Evolutionary conservation across 805 yeast genomes (phyloP).

Genomic region (Candida krabiensis): DNA sequence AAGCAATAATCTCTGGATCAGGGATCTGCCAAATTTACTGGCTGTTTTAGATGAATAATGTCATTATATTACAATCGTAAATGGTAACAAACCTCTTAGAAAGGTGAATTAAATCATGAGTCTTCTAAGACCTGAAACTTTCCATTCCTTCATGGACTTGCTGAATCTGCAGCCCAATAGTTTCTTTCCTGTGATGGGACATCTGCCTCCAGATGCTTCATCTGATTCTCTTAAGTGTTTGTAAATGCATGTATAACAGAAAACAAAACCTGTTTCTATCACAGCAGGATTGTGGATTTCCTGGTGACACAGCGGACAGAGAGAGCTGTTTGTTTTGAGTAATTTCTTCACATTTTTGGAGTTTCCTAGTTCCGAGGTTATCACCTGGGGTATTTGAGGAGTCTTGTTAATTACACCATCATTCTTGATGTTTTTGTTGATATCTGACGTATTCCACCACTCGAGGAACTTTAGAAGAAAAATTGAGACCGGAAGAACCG

Average conservation of each 20-base stretch:
- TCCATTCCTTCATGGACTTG: conserved; percentile 60
- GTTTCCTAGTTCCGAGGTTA: conserved; percentile 13
- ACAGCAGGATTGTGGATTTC: conserved; percentile 76
- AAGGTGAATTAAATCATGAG: conserved; percentile 59
- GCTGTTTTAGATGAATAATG: too few relatives aligned
- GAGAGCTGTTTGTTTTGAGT: conserved; percentile 29
- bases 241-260: conserved; percentile 85
- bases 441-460: conserved; percentile 87
- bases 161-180: conserved; percentile 72
- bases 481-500: conserved; percentile 77
- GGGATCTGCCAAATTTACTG: too few relatives aligned
- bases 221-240: conserved; percentile 53
- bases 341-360: conserved; percentile 14
- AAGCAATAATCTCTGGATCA: conserved; percentile 1
- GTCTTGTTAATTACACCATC: conserved; percentile 32
- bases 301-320: conserved; percentile 71
- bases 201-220: conserved; percentile 58
- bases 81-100: too few relatives aligned
- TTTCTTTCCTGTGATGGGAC: conserved; percentile 79
- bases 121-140: conserved; percentile 71
- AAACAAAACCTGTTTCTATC: conserved; percentile 88
- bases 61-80: too few relatives aligned
- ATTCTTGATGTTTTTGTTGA: conserved; percentile 53
- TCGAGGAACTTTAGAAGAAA: conserved; percentile 81
- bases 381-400: conserved; percentile 32